phyloP scores from a whole-genome alignment of 1,139 yeast species.

The Kodamaea fungicola region DNA sequence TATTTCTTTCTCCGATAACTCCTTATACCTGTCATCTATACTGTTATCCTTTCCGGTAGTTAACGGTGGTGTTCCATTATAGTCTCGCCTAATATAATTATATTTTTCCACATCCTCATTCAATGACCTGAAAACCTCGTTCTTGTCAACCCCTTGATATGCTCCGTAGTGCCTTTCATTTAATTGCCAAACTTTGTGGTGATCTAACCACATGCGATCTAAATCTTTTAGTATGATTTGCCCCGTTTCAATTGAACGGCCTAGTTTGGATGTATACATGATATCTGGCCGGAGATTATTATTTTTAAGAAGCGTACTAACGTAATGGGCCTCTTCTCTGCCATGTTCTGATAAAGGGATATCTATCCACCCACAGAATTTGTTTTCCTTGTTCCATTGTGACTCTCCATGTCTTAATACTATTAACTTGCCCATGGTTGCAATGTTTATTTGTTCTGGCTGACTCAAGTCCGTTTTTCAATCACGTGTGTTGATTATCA shows the following conservation, averaged over 20 bases:
- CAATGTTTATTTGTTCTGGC: too few relatives aligned
- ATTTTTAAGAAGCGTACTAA: constrained; percentile 50
- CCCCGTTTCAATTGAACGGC: constrained; percentile 66
- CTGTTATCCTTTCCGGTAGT: constrained; percentile 27
- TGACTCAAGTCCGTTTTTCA: too few relatives aligned
- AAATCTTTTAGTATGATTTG: constrained; percentile 52
- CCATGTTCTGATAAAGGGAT: constrained; percentile 62
- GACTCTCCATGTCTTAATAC: constrained; percentile 76
- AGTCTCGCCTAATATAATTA: constrained; percentile 66
- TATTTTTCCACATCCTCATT: constrained; percentile 59
- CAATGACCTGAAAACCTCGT: constrained; percentile 46
- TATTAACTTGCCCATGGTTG: constrained; percentile 32
- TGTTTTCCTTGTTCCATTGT: constrained; percentile 64
- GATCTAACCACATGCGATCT: constrained; percentile 45
- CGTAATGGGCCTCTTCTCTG: constrained; percentile 54
- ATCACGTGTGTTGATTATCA: too few relatives aligned
- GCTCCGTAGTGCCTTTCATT: constrained; percentile 80
- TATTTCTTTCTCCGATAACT: constrained; percentile 17
- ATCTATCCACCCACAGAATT: constrained; percentile 86
- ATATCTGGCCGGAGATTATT: constrained; percentile 45
- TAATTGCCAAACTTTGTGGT: constrained; percentile 60
- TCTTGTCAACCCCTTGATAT: constrained; percentile 67
- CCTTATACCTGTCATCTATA: constrained; percentile 47
- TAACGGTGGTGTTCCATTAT: constrained; percentile 65
- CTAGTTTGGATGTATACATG: constrained; percentile 62